Base-by-base conservation (phyloP, 768 basidiomycete genomes). In the Naematelia encephala region DNA sequence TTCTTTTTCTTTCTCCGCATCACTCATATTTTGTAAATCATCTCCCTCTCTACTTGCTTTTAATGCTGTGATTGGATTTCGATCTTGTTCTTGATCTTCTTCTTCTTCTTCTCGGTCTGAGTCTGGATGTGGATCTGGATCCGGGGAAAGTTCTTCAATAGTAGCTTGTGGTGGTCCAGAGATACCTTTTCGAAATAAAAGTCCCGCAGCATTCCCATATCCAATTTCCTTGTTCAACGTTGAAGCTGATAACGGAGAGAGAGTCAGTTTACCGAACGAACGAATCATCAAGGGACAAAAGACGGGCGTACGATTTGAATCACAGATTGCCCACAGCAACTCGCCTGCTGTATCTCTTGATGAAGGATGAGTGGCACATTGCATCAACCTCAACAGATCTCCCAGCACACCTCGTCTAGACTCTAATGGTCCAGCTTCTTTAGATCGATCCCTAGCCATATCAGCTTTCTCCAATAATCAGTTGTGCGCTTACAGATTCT, bases 121-220 rank as follows among this genome's bases (percentile, higher is more conserved):
- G 2, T 16, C 39, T 8, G 51, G 34, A 2, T 44, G 10, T 46
- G 51, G 8, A 54, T 56, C n/a, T 44, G 55, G 47, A 23, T 54
- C 34, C 48, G 45, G 50, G 39, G 60, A 39, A 44, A 77, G 51
- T 48, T 73, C 68, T 30, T 60, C 55, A 27, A 74, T 69, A 21
- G 55, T 58, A 14, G 69, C 75, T 12, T 62, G 30, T n/a, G 73
- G 66, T 0, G 70, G 70, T 14, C 58, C 60, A 4, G 67, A 34
- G 66, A 98, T 82, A 14, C 91, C 92, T 71, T 91, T 93, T 73
- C 88, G 86, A 80, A 91, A 93, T 23, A 99, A 81, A 81, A 91
- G 89, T 0, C 96, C 96, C 0, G 92, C 91, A 43, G 92, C 91
- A 73, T 92, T 92, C 43, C 94, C 94, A 68, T 99, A 99, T 5